Evolutionary conservation across 768 basidiomycete species (phyloP).

Genomic region (Suillus subaureus): DNA sequence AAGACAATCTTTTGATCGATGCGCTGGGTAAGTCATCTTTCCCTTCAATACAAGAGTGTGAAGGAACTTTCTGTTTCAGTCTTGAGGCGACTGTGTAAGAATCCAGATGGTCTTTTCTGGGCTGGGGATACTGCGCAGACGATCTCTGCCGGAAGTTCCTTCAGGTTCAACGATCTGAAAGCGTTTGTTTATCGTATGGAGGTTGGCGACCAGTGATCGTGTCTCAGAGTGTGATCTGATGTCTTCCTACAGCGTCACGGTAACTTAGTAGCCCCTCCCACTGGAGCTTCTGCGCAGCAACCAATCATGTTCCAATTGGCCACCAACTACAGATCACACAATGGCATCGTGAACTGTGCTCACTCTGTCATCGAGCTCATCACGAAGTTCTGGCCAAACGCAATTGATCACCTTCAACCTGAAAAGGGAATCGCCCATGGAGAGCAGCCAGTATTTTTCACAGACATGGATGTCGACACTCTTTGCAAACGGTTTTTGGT

Average conservation of each 20-base stretch:
- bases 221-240: background rate
- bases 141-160: constrained; percentile 71
- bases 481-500: constrained; percentile 60
- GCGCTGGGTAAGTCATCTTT: constrained; percentile 44
- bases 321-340: constrained; percentile 71
- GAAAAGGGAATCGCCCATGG: constrained; percentile 61
- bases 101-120: constrained; percentile 74
- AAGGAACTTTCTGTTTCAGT: constrained; percentile 39
- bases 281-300: constrained; percentile 18
- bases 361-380: constrained; percentile 66
- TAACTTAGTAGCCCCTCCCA: constrained; percentile 9
- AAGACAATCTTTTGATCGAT: constrained; percentile 73
- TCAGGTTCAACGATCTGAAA: constrained; percentile 71
- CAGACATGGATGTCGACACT: constrained; percentile 44
- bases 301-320: constrained; percentile 56
- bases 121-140: constrained; percentile 83
- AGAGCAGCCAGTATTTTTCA: constrained; percentile 58
- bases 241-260: constrained; percentile 21
- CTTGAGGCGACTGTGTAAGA: constrained; percentile 59
- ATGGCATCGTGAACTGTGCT: constrained; percentile 72
- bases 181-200: constrained; percentile 66
- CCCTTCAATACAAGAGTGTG: background rate
- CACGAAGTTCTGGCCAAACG: constrained; percentile 58
- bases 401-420: constrained; percentile 58
- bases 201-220: constrained; percentile 34